Base-by-base conservation (phyloP, 768 basidiomycete genomes). In the Lactarius trivialis region DNA sequence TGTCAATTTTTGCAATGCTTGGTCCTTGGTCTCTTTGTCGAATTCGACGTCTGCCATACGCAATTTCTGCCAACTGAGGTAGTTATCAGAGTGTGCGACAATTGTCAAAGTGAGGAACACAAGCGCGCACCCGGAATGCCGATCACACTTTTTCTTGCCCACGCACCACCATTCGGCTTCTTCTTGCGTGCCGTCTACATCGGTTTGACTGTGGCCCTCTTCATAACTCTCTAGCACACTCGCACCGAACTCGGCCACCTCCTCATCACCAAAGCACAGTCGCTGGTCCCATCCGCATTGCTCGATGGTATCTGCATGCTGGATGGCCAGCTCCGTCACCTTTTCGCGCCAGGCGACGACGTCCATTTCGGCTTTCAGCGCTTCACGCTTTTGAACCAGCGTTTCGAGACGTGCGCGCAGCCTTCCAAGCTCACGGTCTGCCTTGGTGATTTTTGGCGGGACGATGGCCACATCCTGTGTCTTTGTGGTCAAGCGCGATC, bases 231-330 rank as follows among this genome's bases (percentile, higher is more conserved):
- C 86, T 68, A 90, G 67, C 28, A 85, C 87, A 17, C 80, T 81
- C 2, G 74, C 76, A 9, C 84, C 87, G 72, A 85, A 87, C 54
- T 86, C 87, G 39, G 75, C 79, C 78, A 84, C 91, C 70, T 91
- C 89, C 60, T 85, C 84, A 52, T 92, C 89, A n/a, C 86, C 86
- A 70, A 87, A 86, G 63, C 88, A 88, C 26, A 97, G 77, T 33
- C 93, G 79, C 68, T 86, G 85, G 72, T 97, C 93, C 85, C 93
- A 94, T 5, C 94, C 93, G 73, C 93, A 97, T 67, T 84, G 82
- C 19, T 82, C 81, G 17, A 83, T 70, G n/a, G 76, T 74, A 62
- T 84, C 83, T 11, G 88, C 83, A 39, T 89, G 80, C 49, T 82
- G 82, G n/a, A 76, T 78, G 26, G 89, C 89, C 48, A 89, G 78